phyloP scores from a whole-genome alignment of 2,329 filamentous ascomycete species.

The Aspergillus texensis region DNA sequence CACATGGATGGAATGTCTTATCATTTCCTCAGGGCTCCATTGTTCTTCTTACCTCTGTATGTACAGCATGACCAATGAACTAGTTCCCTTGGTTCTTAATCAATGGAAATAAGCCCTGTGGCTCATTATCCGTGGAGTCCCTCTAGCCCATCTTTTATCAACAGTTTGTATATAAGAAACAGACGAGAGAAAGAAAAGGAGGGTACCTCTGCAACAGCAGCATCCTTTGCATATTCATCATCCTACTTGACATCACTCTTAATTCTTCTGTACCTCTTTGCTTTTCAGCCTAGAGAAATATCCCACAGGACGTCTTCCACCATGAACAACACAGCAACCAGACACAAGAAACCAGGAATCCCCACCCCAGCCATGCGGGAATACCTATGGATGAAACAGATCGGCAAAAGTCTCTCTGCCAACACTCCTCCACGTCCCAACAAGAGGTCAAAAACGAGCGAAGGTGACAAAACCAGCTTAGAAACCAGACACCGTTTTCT shows the following conservation, averaged over 20 bases:
- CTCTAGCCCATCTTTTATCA: background rate
- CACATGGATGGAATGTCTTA: background rate
- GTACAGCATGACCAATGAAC: background rate
- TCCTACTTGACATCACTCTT: background rate
- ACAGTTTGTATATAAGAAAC: background rate
- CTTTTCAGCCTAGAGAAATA: background rate
- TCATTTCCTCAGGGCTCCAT: too few species aligned
- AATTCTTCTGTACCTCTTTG: background rate
- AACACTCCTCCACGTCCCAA: background rate
- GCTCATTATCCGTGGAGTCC: background rate
- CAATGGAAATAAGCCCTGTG: background rate
- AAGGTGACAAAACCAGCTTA: background rate
- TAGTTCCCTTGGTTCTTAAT: background rate
- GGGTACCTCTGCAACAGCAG: background rate
- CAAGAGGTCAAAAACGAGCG: background rate
- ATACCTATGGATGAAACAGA: background rate
- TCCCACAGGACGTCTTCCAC: background rate
- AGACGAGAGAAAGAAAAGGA: background rate
- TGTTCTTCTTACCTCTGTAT: background rate
- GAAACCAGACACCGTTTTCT: background rate
- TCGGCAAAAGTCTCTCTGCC: background rate
- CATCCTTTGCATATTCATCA: background rate
- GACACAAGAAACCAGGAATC: background rate
- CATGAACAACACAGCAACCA: background rate
- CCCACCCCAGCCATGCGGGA: background rate